Conservation (phyloP, 2,329 filamentous ascomycete genomes). For the Penicillium hesseltinei region DNA sequence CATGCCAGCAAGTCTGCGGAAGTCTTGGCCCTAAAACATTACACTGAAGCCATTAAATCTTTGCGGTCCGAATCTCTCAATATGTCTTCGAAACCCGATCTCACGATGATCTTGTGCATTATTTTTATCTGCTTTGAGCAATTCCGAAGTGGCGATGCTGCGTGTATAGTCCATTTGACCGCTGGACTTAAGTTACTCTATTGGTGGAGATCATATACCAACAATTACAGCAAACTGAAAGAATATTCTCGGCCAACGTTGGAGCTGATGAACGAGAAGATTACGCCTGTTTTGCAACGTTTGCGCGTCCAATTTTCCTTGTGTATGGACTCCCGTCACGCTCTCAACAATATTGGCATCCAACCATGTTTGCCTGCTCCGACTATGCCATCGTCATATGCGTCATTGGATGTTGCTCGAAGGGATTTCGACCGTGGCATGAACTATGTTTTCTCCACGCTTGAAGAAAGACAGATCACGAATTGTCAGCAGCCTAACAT, state of each 20-base stretch:
- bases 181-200: slow-evolving; percentile 2
- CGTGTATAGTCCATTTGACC: slow-evolving; percentile 1
- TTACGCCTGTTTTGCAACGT: slow-evolving; percentile 3
- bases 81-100: slow-evolving; percentile 2
- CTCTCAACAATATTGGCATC: not conserved
- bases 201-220: slow-evolving; percentile 6
- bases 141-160: slow-evolving; percentile 8
- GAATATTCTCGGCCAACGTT: slow-evolving; percentile 3
- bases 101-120: not conserved
- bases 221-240: not conserved
- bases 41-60: slow-evolving; percentile 1
- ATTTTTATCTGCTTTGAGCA: slow-evolving; percentile 11
- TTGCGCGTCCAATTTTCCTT: slow-evolving; percentile 9
- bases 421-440: slow-evolving; percentile 5
- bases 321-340: slow-evolving; percentile 9
- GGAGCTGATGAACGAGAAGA: slow-evolving; percentile 6
- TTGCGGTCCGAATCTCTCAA: not conserved
- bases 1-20: too few relatives aligned
- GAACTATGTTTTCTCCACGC: slow-evolving; percentile 4
- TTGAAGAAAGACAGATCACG: not conserved
- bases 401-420: not conserved
- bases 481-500: not conserved
- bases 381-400: slow-evolving; percentile 1
- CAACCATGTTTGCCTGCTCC: not conserved
- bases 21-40: not conserved